A percentile compares a stretch with the other conserved stretches of the same genome.
Conservation (phyloP, 2,329 filamentous ascomycete species). For the Pseudopyrenochaeta lycopersici region DNA sequence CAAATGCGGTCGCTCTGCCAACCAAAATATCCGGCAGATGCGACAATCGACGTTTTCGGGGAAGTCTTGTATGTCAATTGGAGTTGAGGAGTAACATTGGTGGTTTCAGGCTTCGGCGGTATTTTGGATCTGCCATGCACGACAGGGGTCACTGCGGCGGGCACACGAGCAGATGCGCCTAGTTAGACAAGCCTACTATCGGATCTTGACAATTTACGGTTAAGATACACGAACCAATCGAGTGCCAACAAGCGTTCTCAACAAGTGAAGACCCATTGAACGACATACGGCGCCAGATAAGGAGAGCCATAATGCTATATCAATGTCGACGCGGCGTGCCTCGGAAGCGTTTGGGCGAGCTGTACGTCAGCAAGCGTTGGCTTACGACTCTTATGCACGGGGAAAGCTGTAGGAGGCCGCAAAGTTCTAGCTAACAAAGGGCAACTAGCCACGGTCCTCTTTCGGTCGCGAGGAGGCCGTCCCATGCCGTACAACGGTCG, state of each 20-base stretch:
- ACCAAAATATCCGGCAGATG: background rate
- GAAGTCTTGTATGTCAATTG: conserved; percentile 4
- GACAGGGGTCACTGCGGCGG: conserved; percentile 7
- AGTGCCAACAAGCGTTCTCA: background rate
- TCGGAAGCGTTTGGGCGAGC: background rate
- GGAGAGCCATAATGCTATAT: background rate
- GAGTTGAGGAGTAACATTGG: conserved; percentile 21
- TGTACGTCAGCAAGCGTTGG: conserved; percentile 25
- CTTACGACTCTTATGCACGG: conserved; percentile 5
- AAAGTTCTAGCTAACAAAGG: conserved; percentile 18
- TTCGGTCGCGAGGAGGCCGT: background rate
- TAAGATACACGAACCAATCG: background rate
- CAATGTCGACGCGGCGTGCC: background rate
- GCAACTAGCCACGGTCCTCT: conserved; percentile 6
- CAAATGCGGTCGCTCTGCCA: background rate
- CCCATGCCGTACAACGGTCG: conserved; percentile 2
- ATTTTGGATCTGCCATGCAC: conserved; percentile 2
- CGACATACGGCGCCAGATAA: background rate
- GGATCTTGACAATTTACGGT: background rate
- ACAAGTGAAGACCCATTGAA: background rate
- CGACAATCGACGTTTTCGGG: conserved; percentile 1
- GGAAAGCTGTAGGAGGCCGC: conserved; percentile 6
- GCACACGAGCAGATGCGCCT: conserved; percentile 13
- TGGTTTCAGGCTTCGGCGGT: conserved; percentile 9
- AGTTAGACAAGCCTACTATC: background rate